These are phyloP conservation scores for sorghum (Sorghum bicolor) DNA, from an alignment of 176 grass and related monocot genomes.

Conservation along the genomic window Sorghum_bicolor_NCBIv3 NC_012878.2:56694501-56695000, in stretches of 20 bases:
- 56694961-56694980: conserved; percentile 74
- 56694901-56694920: conserved; percentile 57
- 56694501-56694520: neutral
- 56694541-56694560: neutral
- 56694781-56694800: conserved; percentile 43
- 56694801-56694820: conserved; percentile 99
- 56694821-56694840: conserved; percentile 89
- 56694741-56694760: neutral
- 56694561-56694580: neutral
- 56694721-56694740: neutral
- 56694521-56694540: neutral
- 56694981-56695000: conserved; percentile 85
- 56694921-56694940: conserved; percentile 90
- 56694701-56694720: neutral
- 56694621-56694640: neutral
- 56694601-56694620: neutral
- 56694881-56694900: neutral
- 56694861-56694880: conserved; percentile 10
- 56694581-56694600: neutral
- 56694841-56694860: conserved; percentile 28
- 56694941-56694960: conserved; percentile 74
- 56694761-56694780: conserved; percentile 1
- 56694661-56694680: neutral
- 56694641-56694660: neutral
- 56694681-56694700: neutral